phyloP scores from a whole-genome alignment of 163 green algal species.

The Scenedesmus sp. region DNA sequence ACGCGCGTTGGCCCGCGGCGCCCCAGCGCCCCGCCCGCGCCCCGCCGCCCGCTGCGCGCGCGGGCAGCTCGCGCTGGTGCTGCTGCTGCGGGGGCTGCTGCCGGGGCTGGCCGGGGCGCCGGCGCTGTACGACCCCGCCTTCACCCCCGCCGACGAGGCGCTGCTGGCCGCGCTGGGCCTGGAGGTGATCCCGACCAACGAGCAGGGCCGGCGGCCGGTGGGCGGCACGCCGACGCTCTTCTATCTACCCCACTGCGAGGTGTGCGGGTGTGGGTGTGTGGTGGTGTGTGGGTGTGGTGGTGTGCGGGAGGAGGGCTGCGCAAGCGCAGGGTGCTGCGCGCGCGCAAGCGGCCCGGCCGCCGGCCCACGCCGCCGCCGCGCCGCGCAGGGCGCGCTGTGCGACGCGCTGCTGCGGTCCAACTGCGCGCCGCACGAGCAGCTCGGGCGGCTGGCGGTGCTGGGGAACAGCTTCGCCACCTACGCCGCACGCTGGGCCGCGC shows the following conservation, averaged over 20 bases:
- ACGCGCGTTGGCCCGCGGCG: too few species aligned
- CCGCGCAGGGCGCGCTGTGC: constrained; percentile 53
- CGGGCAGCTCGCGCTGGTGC: constrained; percentile 64
- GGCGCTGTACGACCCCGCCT: constrained; percentile 49
- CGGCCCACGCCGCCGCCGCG: not conserved
- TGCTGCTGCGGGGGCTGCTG: constrained; percentile 59
- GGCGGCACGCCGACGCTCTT: constrained; percentile 72
- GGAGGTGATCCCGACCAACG: constrained; percentile 51
- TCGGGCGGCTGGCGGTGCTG: constrained; percentile 53
- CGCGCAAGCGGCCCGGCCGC: too few species aligned
- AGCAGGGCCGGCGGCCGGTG: constrained; percentile 48
- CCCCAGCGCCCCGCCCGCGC: too few species aligned
- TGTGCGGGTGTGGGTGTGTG: too few species aligned
- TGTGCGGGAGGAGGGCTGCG: not conserved
- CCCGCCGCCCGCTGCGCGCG: not conserved
- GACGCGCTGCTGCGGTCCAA: constrained; percentile 73
- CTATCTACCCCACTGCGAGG: constrained; percentile 83
- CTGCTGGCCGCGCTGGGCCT: constrained; percentile 54
- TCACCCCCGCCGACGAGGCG: constrained; percentile 44
- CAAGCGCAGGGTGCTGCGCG: too few species aligned
- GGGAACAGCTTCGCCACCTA: constrained; percentile 76
- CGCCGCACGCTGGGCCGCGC: constrained; percentile 39
- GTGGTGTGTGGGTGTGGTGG: too few species aligned
- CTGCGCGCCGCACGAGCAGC: constrained; percentile 21
- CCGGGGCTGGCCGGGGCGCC: constrained; percentile 9